A percentile compares a stretch with the other conserved stretches of the same genome.
These are phyloP conservation scores for Dipodascus albidus DNA, from an alignment of 805 yeast genomes.

Conservation along the genomic window DNA sequence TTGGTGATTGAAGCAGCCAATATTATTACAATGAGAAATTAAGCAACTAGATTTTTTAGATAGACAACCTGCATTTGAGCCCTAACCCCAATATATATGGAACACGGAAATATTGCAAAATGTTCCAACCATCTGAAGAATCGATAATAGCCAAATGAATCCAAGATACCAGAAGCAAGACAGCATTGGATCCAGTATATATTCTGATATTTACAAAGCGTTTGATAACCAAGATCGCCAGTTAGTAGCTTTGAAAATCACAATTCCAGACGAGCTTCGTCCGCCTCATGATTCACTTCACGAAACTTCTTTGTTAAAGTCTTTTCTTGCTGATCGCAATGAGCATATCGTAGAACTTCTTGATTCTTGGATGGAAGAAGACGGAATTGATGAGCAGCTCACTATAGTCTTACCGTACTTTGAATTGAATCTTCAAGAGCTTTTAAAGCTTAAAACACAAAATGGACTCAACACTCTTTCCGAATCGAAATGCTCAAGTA, in stretches of 20 bases:
- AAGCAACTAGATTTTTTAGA: background rate
- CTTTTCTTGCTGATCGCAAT: constrained; percentile 15
- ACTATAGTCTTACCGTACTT: constrained; percentile 34
- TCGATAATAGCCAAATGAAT: background rate
- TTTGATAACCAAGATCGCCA: constrained; percentile 4
- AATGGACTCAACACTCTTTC: constrained; percentile 29
- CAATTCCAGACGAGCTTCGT: constrained; percentile 37
- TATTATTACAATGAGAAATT: background rate
- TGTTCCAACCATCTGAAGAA: constrained; percentile 31
- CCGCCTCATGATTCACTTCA: constrained; percentile 43
- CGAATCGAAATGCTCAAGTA: constrained; percentile 23
- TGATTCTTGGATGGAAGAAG: constrained; percentile 16
- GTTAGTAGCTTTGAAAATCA: constrained; percentile 35
- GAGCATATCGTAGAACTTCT: constrained; percentile 18
- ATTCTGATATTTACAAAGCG: constrained; percentile 30
- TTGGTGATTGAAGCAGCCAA: background rate
- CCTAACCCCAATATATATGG: background rate
- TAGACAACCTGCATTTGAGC: background rate
- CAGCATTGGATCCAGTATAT: constrained; percentile 33
- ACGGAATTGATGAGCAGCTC: constrained; percentile 21
- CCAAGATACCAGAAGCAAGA: constrained; percentile 11
- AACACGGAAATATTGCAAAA: constrained; percentile 4
- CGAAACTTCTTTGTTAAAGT: constrained; percentile 32
- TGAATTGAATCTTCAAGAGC: constrained; percentile 25
- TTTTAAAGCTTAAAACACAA: constrained; percentile 26